These are phyloP conservation scores for Alternaria ventricosa DNA, from an alignment of 2,329 filamentous ascomycete genomes.

Conservation along the genomic window DNA sequence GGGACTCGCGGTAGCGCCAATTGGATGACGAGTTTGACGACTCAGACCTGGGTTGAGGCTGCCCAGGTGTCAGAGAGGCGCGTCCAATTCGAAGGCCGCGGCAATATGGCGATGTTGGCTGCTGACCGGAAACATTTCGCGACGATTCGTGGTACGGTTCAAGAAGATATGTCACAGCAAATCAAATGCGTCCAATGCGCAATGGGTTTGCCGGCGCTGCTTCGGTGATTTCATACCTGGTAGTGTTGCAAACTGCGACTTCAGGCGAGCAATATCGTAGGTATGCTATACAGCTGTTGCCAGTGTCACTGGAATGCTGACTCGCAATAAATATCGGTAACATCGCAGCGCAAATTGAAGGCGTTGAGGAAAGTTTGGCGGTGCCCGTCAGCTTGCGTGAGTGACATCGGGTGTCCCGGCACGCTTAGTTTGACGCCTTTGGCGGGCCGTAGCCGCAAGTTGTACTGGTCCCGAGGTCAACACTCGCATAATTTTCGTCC, in stretches of 20 bases:
- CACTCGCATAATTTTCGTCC: background rate
- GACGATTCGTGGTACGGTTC: background rate
- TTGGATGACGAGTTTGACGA: slow-evolving; percentile 3
- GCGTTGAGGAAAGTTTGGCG: background rate
- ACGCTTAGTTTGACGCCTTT: background rate
- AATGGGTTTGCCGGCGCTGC: slow-evolving; percentile 1
- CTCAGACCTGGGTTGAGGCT: background rate
- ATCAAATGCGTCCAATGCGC: background rate
- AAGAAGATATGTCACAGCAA: background rate
- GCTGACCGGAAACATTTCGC: background rate
- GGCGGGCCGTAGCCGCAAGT: slow-evolving; percentile 4
- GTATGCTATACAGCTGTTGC: background rate
- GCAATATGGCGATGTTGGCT: background rate
- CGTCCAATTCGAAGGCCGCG: background rate
- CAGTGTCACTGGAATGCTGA: background rate
- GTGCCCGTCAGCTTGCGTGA: background rate
- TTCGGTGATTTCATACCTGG: slow-evolving; percentile 1
- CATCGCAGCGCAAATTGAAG: background rate
- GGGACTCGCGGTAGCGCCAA: slow-evolving; percentile 3
- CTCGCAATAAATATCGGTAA: background rate
- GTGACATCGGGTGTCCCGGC: slow-evolving; percentile 1
- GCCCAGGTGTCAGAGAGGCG: background rate
- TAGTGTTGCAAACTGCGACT: background rate
- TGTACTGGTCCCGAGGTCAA: background rate
- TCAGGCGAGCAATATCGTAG: background rate